A percentile compares a stretch with the other conserved stretches of the same genome.
Conservation (phyloP, 495 filamentous ascomycete species). For the Hypoxylon trugodes region DNA sequence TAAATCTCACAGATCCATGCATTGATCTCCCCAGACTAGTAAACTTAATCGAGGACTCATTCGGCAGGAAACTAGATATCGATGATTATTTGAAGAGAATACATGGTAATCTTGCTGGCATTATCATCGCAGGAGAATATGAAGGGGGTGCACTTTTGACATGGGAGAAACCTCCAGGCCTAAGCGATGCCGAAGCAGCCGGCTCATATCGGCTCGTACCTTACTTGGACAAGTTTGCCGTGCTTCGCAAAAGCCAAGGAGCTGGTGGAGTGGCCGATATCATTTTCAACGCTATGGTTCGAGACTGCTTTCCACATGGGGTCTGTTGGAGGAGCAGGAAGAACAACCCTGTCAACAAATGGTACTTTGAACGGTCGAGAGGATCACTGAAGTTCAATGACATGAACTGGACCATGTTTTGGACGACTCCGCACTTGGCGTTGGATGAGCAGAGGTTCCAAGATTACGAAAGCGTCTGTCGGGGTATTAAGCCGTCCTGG, state of each 20-base stretch:
- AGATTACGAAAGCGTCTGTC: conserved; percentile 87
- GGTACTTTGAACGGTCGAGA: conserved; percentile 90
- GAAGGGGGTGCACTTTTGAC: conserved; percentile 95
- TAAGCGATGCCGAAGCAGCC: conserved; percentile 61
- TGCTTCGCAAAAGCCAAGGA: conserved; percentile 86
- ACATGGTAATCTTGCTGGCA: conserved; percentile 78
- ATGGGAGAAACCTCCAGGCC: conserved; percentile 82
- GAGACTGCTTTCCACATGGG: conserved; percentile 80
- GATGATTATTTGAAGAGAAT: conserved; percentile 82
- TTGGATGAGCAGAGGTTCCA: conserved; percentile 64
- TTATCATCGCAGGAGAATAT: conserved; percentile 96
- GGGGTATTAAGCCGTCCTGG: conserved; percentile 82
- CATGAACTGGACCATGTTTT: conserved; percentile 95
- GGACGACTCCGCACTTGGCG: conserved; percentile 76
- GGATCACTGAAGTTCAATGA: conserved; percentile 82
- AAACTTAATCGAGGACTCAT: conserved; percentile 93
- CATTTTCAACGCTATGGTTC: conserved; percentile 94
- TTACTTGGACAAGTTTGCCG: conserved; percentile 98
- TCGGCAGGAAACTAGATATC: conserved; percentile 83
- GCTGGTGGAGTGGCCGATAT: conserved; percentile 93
- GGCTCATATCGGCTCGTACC: conserved; percentile 73
- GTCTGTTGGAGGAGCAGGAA: conserved; percentile 84
- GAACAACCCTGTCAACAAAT: conserved; percentile 88
- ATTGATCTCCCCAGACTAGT: conserved; percentile 85
- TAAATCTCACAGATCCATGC: conserved; percentile 76